Evolutionary conservation across 2,329 filamentous ascomycete genomes (phyloP), one percentile per base, ranked within the genome.

Genomic region (Aotearoamyces nothofagi): DNA sequence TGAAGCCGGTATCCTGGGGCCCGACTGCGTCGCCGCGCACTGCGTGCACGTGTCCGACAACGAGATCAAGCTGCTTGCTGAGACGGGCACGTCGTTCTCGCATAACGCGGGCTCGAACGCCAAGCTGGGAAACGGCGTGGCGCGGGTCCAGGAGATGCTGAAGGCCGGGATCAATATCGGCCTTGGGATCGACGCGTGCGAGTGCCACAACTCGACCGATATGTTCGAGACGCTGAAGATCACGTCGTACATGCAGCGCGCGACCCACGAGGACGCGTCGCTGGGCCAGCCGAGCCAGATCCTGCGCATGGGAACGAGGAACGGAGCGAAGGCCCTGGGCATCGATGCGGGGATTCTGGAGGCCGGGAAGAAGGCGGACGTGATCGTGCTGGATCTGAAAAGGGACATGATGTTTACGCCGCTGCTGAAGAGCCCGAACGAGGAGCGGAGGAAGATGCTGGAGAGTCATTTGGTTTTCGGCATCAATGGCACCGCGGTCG

Each of bases 181-280:
- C 2, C 17, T 43, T 15, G 42, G 42, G 1, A 39, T 45, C 3
- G 40, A 43, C 31, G 42, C 41, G 11, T 42, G 36, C 17, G 42
- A 45, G 30, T 43, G 42, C 22, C 40, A 45, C 20, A 45, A 45
- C 17, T 43, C 39, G 11, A 34, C 33, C 4, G 42, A 45, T 23
- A 42, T 45, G 41, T 45, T 43, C 26, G 42, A 45, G 33, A 30
- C 30, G 15, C 37, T 45, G 39, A 45, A 45, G 28, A 39, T 43
- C 17, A 40, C 37, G 11, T 35, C 33, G 2, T 43, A 41, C 20
- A 38, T 40, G 34, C 39, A 42, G 31, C 30, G 39, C 9, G 42
- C 34, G 3, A 27, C 32, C 9, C 33, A 37, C 6, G 27, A 41
- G 24, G 32, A 43, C 31, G 31, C 40, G 3, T 26, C 17, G 0